phyloP scores from a whole-genome alignment of 768 basidiomycete genomes.

The Suillus occidentalis region DNA sequence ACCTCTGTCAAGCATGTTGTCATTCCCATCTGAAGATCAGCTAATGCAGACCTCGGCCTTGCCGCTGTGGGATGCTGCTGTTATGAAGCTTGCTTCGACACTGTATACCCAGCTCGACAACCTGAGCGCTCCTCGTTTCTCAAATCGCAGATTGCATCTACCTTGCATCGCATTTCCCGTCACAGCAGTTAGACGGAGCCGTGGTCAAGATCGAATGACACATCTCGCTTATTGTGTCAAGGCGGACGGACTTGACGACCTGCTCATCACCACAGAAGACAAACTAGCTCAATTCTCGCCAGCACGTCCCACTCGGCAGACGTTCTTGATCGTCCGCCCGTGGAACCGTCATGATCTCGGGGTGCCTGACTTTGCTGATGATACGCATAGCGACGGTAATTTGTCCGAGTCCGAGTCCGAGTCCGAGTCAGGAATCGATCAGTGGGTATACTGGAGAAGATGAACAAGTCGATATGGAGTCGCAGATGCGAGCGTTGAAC shows the following conservation, averaged over 20 bases:
- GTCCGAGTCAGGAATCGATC: neutral
- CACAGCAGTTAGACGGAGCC: no score
- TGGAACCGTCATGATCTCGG: neutral
- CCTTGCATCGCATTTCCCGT: no score
- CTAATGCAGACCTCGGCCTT: no score
- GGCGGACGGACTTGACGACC: no score
- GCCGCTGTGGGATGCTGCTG: no score
- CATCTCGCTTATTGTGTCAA: no score
- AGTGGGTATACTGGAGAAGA: neutral
- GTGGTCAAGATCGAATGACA: no score
- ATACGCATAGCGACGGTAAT: neutral
- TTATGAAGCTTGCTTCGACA: neutral
- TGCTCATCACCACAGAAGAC: neutral
- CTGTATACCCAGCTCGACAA: neutral
- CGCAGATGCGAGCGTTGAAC: neutral
- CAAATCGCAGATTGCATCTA: neutral
- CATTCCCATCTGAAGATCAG: neutral
- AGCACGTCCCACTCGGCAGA: neutral
- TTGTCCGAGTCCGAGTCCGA: neutral
- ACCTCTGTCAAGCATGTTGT: neutral
- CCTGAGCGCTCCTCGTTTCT: neutral
- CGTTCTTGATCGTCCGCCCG: neutral
- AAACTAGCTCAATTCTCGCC: neutral
- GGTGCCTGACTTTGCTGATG: neutral
- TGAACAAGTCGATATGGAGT: neutral